These are phyloP conservation scores for Kitagawia praeruptora DNA, from an alignment of 129 eudicot species.

Conservation along the genomic window DNA sequence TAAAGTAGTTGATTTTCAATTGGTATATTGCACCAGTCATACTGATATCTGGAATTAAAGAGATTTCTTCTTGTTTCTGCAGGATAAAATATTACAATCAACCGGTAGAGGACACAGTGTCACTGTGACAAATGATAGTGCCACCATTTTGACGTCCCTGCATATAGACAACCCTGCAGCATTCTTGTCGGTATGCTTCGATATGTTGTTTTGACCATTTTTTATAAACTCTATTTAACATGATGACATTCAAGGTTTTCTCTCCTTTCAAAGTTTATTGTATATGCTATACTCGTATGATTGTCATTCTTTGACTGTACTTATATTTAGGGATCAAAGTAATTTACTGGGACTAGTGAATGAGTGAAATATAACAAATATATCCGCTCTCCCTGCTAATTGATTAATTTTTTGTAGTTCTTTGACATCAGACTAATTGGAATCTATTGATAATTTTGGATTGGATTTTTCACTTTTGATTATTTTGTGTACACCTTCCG, in stretches of 20 bases:
- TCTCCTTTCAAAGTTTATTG: background rate
- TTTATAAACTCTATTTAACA: constrained; percentile 41
- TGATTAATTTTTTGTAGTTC: background rate
- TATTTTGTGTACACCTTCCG: too few relatives aligned
- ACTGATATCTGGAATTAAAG: background rate
- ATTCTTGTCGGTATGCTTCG: constrained; percentile 88
- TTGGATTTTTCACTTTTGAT: background rate
- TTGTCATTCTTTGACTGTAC: background rate
- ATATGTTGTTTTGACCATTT: background rate
- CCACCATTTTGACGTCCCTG: constrained; percentile 87
- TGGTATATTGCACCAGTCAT: background rate
- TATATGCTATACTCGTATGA: background rate
- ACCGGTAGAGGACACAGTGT: constrained; percentile 92
- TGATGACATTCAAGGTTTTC: constrained; percentile 68
- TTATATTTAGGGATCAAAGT: background rate
- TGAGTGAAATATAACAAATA: background rate
- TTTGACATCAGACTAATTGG: background rate
- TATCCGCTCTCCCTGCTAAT: background rate
- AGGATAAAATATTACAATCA: constrained; percentile 94
- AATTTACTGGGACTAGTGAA: background rate
- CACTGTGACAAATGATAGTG: constrained; percentile 97
- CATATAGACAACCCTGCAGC: constrained; percentile 99
- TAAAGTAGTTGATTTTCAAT: constrained; percentile 12
- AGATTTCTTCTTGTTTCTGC: background rate
- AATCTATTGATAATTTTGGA: background rate